Base-by-base conservation (phyloP, 768 basidiomycete genomes). In the Galerina marginata region DNA sequence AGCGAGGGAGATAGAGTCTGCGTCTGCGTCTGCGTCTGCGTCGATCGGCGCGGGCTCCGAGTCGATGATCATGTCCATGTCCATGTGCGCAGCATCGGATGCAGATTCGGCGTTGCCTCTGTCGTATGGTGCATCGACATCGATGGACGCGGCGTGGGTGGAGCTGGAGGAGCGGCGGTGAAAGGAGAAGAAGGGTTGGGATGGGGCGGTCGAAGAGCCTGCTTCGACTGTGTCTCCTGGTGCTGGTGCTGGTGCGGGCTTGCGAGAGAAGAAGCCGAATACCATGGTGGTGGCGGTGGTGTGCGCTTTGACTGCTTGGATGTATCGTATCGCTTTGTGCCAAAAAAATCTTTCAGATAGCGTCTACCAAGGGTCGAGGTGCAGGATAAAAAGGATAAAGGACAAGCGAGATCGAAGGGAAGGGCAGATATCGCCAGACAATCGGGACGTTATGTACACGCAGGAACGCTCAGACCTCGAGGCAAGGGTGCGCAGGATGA, bases 81-180 rank as follows among this genome's bases (percentile, higher is more conserved):
- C 29, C 23, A 25, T 20, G 6, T 40, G 51, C 7, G 45, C 45
- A 4, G 6, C 4, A 11, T 25, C 26, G 15, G 47, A 15, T 15
- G 39, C 38, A 16, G 4, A 14, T 50, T 38, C 9, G 50, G 37
- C 20, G 85, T 86, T 0, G 86, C 82, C 0, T 85, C 81, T 0
- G 84, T 83, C 1, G 86, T 87, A 14, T 84, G 82, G 10, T 83
- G 77, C 67, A 84, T 83, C 20, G 39, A 33, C 11, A 4, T 33
- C 64, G 44, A 49, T 47, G 67, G n/a, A n/a, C n/a, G 54, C 4
- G 57, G 9, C 12, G 40, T n/a, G 40, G 15, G 37, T 10, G 20
- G 53, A 15, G 40, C 16, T 54, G 36, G 37, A 20, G 26, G 56
- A 40, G 33, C 56, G 56, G 29, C 58, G 61, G 33, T 59, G 33